Evolutionary conservation across 2,329 filamentous ascomycete genomes (phyloP).

Genomic region (Orbilia blumenaviensis): DNA sequence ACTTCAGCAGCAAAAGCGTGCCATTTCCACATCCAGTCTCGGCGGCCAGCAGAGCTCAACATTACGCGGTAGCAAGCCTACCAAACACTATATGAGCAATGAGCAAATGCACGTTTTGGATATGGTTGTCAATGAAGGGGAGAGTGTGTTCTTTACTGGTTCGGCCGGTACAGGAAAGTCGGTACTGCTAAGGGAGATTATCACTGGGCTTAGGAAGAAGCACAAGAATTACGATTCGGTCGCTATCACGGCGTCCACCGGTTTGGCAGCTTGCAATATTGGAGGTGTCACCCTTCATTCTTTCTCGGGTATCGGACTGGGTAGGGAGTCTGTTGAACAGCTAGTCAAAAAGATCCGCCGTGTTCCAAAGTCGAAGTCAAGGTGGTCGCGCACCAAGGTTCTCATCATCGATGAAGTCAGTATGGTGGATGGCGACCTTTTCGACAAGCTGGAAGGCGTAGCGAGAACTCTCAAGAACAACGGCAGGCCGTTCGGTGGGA

Average conservation of each 20-base stretch:
- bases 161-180: conserved; percentile 96
- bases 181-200: conserved; percentile 91
- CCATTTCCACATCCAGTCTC: conserved; percentile 38
- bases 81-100: conserved; percentile 39
- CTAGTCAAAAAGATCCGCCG: conserved; percentile 89
- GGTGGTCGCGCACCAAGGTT: conserved; percentile 88
- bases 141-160: conserved; percentile 97
- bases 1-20: conserved; percentile 39
- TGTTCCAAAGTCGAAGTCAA: conserved; percentile 84
- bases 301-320: conserved; percentile 92
- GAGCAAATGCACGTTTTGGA: conserved; percentile 87
- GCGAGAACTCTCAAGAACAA: conserved; percentile 88
- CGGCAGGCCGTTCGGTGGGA: conserved; percentile 90
- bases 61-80: conserved; percentile 23
- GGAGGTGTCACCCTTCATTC: conserved; percentile 95
- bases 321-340: conserved; percentile 82
- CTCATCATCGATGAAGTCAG: conserved; percentile 95
- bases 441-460: conserved; percentile 92
- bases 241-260: conserved; percentile 93
- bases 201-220: conserved; percentile 79
- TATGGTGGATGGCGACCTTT: conserved; percentile 97
- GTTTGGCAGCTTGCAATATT: conserved; percentile 94
- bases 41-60: neutral
- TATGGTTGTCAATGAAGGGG: conserved; percentile 78
- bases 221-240: conserved; percentile 83